Base-by-base conservation (phyloP, 164 flowering plant species). In the Pachysandra terminalis region DNA sequence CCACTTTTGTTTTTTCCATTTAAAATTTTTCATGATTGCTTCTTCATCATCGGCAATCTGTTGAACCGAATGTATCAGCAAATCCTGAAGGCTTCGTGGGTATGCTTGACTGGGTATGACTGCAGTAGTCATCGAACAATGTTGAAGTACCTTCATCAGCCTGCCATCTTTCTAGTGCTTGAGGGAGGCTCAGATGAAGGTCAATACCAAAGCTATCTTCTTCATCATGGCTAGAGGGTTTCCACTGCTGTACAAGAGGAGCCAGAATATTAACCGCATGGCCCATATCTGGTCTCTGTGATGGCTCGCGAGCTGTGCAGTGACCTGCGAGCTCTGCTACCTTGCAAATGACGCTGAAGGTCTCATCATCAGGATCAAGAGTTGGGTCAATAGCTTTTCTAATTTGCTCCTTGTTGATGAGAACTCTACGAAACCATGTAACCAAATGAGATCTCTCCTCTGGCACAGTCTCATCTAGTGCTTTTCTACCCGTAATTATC, bases 281-380 rank as follows among this genome's bases (percentile, higher is more conserved):
- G 80, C 86, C 88, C 88, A 83, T 73, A 83, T 85, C 57, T 74
- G 79, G 85, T 56, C 85, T 75, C 49, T 82, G 83, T 59, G 63
- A 61, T 16, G 85, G 77, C 69, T 82, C 83, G 1, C 80, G 78
- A 27, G 83, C 12, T 83, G 75, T 82, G 74, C 85, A 82, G 56
- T 80, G 81, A 19, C 81, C 83, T 16, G 83, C 85, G 25, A 82
- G 71, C 73, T 82, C 83, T 9, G 81, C 77, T 9, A 82, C 85
- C 56, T 69, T 80, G 59, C 61, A 60, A 15, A 82, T 78, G 75
- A 80, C 78, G 13, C 66, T 77, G 51, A 74, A 25, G 9, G 80
- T 74, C 67, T 80, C 85, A 35, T 80, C 83, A 19, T 80, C 79
- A 1, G 70, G 75, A 16, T 78, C 35, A 0, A 82, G 69, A 21